These are phyloP conservation scores for Barbarea vulgaris DNA, from an alignment of 345 rosid genomes.

Conservation along the genomic window DNA sequence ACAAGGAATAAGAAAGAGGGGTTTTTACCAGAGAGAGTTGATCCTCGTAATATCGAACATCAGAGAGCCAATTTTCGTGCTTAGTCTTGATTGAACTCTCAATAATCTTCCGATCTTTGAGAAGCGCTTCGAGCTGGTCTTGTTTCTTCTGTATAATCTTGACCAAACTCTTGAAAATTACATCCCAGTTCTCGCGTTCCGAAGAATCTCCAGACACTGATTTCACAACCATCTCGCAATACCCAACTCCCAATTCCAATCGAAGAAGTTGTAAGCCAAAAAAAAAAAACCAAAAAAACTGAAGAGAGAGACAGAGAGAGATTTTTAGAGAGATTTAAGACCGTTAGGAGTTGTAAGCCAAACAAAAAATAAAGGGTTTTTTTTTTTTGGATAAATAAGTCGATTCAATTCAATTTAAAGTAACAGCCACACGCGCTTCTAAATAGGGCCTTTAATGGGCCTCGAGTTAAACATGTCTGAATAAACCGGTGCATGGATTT, in stretches of 20 bases:
- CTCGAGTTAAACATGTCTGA: background rate
- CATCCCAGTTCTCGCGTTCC: conserved; percentile 64
- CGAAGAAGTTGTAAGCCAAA: conserved; percentile 6
- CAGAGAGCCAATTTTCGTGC: conserved; percentile 52
- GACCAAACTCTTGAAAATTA: conserved; percentile 52
- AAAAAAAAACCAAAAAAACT: background rate
- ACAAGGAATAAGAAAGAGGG: conserved; percentile 9
- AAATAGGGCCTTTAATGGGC: background rate
- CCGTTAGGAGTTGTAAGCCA: conserved; percentile 27
- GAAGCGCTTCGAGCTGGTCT: conserved; percentile 61
- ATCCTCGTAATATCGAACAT: conserved; percentile 50
- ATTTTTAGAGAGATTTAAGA: conserved; percentile 18
- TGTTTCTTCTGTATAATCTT: conserved; percentile 60
- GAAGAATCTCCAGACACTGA: conserved; percentile 35
- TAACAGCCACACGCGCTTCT: conserved; percentile 2
- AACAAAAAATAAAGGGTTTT: background rate
- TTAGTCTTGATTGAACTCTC: conserved; percentile 56
- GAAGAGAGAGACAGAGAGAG: conserved; percentile 18
- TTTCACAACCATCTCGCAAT: conserved; percentile 37
- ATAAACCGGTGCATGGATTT: conserved; percentile 7
- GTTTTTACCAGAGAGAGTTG: conserved; percentile 54
- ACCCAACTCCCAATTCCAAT: conserved; percentile 1
- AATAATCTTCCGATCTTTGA: conserved; percentile 58
- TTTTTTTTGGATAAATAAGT: background rate
- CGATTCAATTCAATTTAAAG: background rate